phyloP scores from a whole-genome alignment of 139 green algal genomes.

The Chlamydomonas urium region DNA sequence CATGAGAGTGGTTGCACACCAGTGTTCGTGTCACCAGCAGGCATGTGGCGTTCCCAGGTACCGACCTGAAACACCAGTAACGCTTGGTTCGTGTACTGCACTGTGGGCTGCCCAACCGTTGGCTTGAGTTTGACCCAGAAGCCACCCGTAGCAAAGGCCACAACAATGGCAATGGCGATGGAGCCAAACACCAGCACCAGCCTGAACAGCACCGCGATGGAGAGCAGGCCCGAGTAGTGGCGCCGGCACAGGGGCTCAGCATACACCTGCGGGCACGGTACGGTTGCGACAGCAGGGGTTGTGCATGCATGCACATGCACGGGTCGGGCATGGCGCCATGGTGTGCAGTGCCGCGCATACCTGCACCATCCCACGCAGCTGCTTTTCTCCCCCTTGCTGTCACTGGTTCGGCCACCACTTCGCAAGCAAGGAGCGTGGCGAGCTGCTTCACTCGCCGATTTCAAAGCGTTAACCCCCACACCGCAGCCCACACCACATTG shows the following conservation, averaged over 20 bases:
- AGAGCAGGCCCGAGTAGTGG: constrained; percentile 19
- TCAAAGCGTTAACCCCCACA: too few relatives aligned
- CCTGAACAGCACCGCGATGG: constrained; percentile 20
- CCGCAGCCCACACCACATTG: too few relatives aligned
- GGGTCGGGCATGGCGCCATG: background rate
- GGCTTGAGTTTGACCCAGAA: constrained; percentile 39
- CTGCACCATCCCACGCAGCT: constrained; percentile 10
- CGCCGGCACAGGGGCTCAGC: constrained; percentile 30
- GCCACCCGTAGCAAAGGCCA: constrained; percentile 32
- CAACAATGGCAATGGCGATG: constrained; percentile 28
- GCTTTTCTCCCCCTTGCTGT: too few relatives aligned
- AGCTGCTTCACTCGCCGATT: too few relatives aligned
- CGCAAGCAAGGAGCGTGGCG: too few relatives aligned
- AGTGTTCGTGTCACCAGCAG: too few relatives aligned
- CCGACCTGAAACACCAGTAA: constrained; percentile 35
- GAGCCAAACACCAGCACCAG: constrained; percentile 10
- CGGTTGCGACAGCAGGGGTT: background rate
- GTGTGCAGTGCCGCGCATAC: background rate
- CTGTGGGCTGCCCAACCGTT: constrained; percentile 19
- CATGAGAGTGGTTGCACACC: too few relatives aligned
- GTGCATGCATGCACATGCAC: background rate
- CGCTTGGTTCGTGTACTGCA: constrained; percentile 31
- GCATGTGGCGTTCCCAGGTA: too few relatives aligned
- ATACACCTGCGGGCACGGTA: constrained; percentile 27
- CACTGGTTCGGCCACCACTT: too few relatives aligned